Conservation (phyloP, 306 rosid genomes). For the Fragaria vesca region DNA sequence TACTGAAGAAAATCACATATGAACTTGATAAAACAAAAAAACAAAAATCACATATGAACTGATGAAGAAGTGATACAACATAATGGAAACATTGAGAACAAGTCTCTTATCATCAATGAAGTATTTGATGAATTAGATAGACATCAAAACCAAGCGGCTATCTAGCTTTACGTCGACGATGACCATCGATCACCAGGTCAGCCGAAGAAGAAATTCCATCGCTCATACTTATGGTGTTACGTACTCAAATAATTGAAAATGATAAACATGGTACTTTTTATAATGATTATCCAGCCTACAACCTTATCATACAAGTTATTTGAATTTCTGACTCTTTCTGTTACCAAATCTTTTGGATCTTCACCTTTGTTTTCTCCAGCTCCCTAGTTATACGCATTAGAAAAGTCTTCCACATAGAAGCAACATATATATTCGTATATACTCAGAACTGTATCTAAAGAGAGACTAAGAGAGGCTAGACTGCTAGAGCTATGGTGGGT, state of each 20-base stretch:
- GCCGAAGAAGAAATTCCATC: constrained; percentile 1
- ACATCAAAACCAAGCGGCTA: background rate
- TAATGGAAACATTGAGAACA: background rate
- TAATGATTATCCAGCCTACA: background rate
- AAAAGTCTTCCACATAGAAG: background rate
- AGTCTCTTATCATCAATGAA: background rate
- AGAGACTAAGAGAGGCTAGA: background rate
- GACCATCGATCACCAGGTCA: background rate
- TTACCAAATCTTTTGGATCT: background rate
- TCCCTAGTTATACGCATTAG: background rate
- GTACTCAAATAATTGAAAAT: background rate
- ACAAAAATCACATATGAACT: background rate
- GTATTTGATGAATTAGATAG: background rate
- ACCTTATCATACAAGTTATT: background rate
- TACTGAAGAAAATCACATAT: no score
- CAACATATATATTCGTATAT: background rate
- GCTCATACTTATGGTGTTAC: background rate
- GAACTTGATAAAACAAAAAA: no score
- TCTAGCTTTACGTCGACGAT: background rate
- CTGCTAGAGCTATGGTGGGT: constrained; percentile 51
- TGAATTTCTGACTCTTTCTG: background rate
- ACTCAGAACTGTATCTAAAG: background rate
- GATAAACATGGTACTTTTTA: background rate
- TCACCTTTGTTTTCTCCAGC: background rate
- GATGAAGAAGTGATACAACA: background rate